Base-by-base conservation (phyloP, 192 early-diverging fungal genomes). In the Coemansia sp. region DNA sequence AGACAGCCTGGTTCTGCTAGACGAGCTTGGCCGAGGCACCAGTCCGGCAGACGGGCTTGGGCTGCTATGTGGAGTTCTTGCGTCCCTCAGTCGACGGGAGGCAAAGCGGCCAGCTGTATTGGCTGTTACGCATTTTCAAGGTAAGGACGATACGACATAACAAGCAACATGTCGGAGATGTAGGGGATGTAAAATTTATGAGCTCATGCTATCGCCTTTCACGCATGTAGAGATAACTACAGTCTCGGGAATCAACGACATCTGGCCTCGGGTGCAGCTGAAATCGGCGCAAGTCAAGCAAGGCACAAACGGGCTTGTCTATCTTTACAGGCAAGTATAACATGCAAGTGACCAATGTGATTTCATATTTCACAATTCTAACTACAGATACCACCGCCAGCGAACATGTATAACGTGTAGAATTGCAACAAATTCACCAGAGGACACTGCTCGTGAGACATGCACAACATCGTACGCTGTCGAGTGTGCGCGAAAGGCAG, bases 71-170 rank as follows among this genome's bases (percentile, higher is more conserved):
- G 89, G 86, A 1, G 77, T 86, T 0, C 57, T 96, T 19, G 82
- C 87, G 30, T 42, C 84, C 17, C 83, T 95, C 56, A 50, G 82
- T 19, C 59, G 57, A 10, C 74, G 72, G 3, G 66, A 58, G 6
- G 42, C 59, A 4, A 59, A 75, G 8, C 87, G 84, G 20, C 93
- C 94, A 33, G 83, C 82, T 23, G 71, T 94, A 0, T 23, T 95
- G 28, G 87, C 89, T 0, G 87, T 88, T 7, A 98, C 95, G 0
- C 95, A 98, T 67, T 98, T 94, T 62, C 92, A 96, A 68, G 89
- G 87, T 88, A 83, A 41, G 45, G 7, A 7, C 11, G 0, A 48
- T 25, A 13, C 8, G 23, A n/a, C n/a, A n/a, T n/a, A n/a, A 6
- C 6, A 29, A 34, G 5, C 1, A 15, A 27, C 17, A 58, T 42